A percentile compares a stretch with the other conserved stretches of the same genome.
These are phyloP conservation scores for Clonostachys byssicola DNA, from an alignment of 2,329 filamentous ascomycete species.

Conservation along the genomic window DNA sequence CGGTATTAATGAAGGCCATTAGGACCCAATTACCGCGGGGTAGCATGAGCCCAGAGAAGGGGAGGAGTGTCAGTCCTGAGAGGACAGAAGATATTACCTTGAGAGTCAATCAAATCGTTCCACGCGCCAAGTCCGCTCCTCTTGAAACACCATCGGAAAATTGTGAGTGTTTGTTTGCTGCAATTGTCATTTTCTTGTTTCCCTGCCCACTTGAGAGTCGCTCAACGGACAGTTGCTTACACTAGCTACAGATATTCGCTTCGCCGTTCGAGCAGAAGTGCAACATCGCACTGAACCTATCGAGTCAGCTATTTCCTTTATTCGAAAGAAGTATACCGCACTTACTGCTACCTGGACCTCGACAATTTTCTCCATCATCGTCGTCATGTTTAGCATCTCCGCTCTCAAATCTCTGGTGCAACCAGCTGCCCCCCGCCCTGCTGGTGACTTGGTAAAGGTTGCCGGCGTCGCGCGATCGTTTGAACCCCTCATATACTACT, in stretches of 20 bases:
- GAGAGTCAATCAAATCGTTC: conserved; percentile 23
- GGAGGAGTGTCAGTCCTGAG: conserved; percentile 39
- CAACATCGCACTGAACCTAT: conserved; percentile 84
- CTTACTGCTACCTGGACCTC: conserved; percentile 69
- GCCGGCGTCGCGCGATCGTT: conserved; percentile 87
- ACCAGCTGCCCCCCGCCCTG: conserved; percentile 48
- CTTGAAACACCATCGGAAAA: conserved; percentile 34
- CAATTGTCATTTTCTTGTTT: conserved; percentile 4
- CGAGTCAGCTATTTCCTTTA: conserved; percentile 63
- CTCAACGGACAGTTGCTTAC: conserved; percentile 1
- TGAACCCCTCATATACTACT: conserved; percentile 92
- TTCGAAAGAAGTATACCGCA: conserved; percentile 54
- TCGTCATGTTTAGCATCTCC: conserved; percentile 61
- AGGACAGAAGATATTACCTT: conserved; percentile 26
- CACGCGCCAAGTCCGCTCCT: conserved; percentile 15
- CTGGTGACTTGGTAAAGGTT: conserved; percentile 77
- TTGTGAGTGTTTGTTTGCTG: conserved; percentile 33
- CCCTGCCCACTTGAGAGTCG: not conserved
- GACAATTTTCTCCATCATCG: conserved; percentile 55
- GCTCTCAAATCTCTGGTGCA: conserved; percentile 64
- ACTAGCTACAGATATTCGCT: conserved; percentile 67
- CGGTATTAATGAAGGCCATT: conserved; percentile 45
- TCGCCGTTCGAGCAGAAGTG: conserved; percentile 82
- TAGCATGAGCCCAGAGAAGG: conserved; percentile 51
- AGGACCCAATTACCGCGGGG: conserved; percentile 51